phyloP scores from a whole-genome alignment of 345 rosid genomes.

The Bruguiera sexangula region DNA sequence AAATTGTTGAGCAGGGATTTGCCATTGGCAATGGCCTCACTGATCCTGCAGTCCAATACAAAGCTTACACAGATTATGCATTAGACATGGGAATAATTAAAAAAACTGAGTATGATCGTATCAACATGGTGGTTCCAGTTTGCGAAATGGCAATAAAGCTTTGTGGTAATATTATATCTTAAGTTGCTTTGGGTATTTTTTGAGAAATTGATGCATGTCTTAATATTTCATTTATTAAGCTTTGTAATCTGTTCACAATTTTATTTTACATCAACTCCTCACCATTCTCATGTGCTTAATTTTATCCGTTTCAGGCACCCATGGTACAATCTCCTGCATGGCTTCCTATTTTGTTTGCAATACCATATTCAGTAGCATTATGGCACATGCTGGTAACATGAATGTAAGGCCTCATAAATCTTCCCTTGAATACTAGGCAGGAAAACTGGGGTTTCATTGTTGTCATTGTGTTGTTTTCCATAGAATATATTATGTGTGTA shows the following conservation, averaged over 20 bases:
- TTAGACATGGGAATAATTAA: slow-evolving; percentile 77
- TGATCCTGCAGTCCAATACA: slow-evolving; percentile 84
- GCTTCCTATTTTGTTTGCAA: slow-evolving; percentile 94
- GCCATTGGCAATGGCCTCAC: slow-evolving; percentile 99
- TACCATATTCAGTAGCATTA: slow-evolving; percentile 65
- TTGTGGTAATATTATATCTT: slow-evolving; percentile 56
- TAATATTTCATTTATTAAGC: neutral
- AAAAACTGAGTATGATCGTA: slow-evolving; percentile 48
- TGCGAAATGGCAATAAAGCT: slow-evolving; percentile 86
- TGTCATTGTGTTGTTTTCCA: neutral
- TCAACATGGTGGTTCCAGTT: slow-evolving; percentile 76
- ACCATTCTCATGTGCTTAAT: neutral
- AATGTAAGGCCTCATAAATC: slow-evolving; percentile 58
- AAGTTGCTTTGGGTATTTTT: neutral
- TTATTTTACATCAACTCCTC: neutral
- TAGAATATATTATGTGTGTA: no score
- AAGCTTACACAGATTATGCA: slow-evolving; percentile 97
- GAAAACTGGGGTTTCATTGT: neutral
- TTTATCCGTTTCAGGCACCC: slow-evolving; percentile 62
- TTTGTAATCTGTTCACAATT: neutral
- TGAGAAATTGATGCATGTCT: neutral
- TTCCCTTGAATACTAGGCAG: neutral
- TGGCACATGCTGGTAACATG: slow-evolving; percentile 52
- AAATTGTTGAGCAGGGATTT: slow-evolving; percentile 63
- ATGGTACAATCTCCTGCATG: slow-evolving; percentile 90